Percentiles rank a stretch among this genome's conserved stretches.
Conservation (phyloP, 2,329 filamentous ascomycete species). For the Beauveria brongniartii region DNA sequence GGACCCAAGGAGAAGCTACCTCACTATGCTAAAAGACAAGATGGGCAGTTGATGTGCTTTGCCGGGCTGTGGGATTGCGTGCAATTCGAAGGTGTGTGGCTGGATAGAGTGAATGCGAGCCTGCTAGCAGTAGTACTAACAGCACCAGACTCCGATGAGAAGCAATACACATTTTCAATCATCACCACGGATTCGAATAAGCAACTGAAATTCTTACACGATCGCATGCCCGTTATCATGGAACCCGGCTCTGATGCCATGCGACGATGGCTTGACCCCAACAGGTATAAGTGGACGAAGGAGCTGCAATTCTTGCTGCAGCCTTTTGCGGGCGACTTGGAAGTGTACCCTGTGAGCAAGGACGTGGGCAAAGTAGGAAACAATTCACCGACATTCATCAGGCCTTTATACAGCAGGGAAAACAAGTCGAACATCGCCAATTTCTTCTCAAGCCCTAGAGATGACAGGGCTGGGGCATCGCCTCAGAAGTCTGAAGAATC, state of each 20-base stretch:
- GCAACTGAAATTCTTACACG: constrained; percentile 79
- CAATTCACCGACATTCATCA: constrained; percentile 73
- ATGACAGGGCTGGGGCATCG: background rate
- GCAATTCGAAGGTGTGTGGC: constrained; percentile 58
- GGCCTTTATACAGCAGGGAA: constrained; percentile 74
- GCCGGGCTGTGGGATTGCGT: constrained; percentile 91
- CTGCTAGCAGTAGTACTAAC: background rate
- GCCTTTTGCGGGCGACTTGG: constrained; percentile 70
- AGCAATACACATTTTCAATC: constrained; percentile 82
- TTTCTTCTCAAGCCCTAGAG: constrained; percentile 53
- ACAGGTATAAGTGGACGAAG: constrained; percentile 60
- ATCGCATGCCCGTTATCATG: constrained; percentile 91
- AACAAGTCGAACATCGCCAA: constrained; percentile 94
- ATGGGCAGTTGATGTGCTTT: constrained; percentile 78
- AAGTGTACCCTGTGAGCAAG: constrained; percentile 77
- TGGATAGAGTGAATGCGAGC: background rate
- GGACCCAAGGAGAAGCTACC: constrained; percentile 70
- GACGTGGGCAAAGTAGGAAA: constrained; percentile 94
- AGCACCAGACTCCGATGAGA: constrained; percentile 48
- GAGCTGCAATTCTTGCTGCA: constrained; percentile 73
- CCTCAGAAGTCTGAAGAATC: background rate
- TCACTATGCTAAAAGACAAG: constrained; percentile 73
- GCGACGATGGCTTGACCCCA: constrained; percentile 71
- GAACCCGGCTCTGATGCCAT: constrained; percentile 66
- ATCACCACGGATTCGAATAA: constrained; percentile 85